Percentiles rank a stretch among this genome's conserved stretches.
These are phyloP conservation scores for Beauveria pseudobassiana DNA, from an alignment of 2,329 filamentous ascomycete genomes.

Conservation along the genomic window DNA sequence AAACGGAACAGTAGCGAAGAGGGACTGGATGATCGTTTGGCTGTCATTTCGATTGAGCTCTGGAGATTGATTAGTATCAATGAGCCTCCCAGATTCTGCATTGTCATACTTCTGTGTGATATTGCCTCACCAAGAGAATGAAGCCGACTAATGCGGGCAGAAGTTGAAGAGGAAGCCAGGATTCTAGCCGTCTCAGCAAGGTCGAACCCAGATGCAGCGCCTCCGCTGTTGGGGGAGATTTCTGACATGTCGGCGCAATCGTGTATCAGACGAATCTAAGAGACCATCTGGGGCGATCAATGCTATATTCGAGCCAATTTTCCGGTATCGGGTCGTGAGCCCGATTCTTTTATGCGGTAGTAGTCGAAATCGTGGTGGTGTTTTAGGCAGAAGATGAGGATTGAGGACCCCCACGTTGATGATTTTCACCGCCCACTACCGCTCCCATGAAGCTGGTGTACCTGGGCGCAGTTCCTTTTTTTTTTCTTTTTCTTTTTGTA, in stretches of 20 bases:
- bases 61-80: conserved; percentile 17
- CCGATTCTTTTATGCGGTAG: background rate
- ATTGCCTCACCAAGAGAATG: conserved; percentile 50
- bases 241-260: conserved; percentile 27
- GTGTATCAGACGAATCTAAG: background rate
- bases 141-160: conserved; percentile 45
- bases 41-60: conserved; percentile 43
- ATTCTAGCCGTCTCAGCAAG: conserved; percentile 40
- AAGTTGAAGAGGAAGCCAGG: conserved; percentile 56
- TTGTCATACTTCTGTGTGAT: conserved; percentile 41
- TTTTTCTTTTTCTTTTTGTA: background rate
- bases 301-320: background rate
- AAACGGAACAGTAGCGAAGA: conserved; percentile 81
- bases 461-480: background rate
- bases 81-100: background rate
- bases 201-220: conserved; percentile 36
- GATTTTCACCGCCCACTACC: conserved; percentile 11
- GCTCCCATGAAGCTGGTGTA: background rate
- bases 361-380: conserved; percentile 4
- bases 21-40: conserved; percentile 54
- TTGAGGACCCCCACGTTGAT: conserved; percentile 10
- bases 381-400: conserved; percentile 11
- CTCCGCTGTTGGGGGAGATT: conserved; percentile 35
- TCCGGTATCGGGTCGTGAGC: background rate
- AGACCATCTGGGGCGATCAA: conserved; percentile 10